Evolutionary conservation across 352 stramenopile species (phyloP).

Genomic region (Thalassiosira hispida): DNA sequence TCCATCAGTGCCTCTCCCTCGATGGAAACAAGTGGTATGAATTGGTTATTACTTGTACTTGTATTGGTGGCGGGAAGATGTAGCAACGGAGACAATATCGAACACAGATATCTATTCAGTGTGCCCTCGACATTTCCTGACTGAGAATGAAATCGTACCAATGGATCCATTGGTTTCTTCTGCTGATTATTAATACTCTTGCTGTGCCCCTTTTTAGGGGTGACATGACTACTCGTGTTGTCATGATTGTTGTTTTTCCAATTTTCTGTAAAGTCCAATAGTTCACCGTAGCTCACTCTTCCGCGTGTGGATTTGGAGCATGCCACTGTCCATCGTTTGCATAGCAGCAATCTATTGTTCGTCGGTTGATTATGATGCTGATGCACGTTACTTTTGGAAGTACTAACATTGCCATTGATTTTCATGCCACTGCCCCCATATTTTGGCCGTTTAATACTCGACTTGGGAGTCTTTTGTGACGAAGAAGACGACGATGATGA

Average conservation of each 20-base stretch:
- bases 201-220: conserved; percentile 4
- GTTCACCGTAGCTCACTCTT: conserved; percentile 33
- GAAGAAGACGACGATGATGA: neutral
- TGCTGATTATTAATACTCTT: conserved; percentile 1
- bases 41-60: neutral
- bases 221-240: conserved; percentile 8
- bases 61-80: neutral
- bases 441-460: conserved; percentile 8
- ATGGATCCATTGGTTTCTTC: conserved; percentile 36
- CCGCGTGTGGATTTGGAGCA: conserved; percentile 44
- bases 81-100: conserved; percentile 67
- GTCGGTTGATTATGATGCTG: neutral
- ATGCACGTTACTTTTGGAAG: neutral
- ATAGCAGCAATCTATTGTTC: conserved; percentile 58
- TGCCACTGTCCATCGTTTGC: conserved; percentile 70
- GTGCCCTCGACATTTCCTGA: conserved; percentile 48
- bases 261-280: conserved; percentile 49
- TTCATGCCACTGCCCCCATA: conserved; percentile 1
- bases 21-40: conserved; percentile 38
- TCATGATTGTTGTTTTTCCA: neutral
- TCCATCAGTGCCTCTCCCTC: conserved; percentile 72
- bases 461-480: neutral
- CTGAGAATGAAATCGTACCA: conserved; percentile 65
- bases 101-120: conserved; percentile 60
- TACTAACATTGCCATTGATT: conserved; percentile 9